Conservation (phyloP, 331 rosid genomes). For the Cydonia oblonga region DNA sequence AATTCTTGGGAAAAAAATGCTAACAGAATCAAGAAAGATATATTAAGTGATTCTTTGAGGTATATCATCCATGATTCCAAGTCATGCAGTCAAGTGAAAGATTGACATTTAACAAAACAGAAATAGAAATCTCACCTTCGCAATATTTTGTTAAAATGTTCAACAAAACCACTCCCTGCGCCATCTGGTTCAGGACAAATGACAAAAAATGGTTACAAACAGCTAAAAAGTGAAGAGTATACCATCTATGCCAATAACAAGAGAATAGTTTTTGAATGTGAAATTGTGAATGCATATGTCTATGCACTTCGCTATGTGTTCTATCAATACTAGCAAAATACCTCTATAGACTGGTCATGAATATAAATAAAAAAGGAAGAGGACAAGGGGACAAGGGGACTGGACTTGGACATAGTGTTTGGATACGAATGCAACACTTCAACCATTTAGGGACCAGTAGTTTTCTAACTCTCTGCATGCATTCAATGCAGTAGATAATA, state of each 20-base stretch:
- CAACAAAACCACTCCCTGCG: slow-evolving; percentile 24
- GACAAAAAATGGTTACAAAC: background rate
- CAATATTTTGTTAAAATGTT: slow-evolving; percentile 28
- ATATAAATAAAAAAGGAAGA: background rate
- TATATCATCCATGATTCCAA: background rate
- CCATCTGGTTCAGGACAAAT: slow-evolving; percentile 19
- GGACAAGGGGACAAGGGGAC: too few species aligned
- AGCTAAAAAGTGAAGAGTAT: background rate
- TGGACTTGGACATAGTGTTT: background rate
- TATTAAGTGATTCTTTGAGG: background rate
- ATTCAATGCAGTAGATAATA: background rate
- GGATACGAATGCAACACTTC: background rate
- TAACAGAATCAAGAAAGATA: background rate
- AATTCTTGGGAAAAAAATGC: background rate
- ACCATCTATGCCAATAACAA: background rate
- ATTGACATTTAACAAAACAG: background rate
- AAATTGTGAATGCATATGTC: background rate
- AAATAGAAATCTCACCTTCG: slow-evolving; percentile 21
- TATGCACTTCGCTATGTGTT: background rate
- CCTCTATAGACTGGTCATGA: background rate
- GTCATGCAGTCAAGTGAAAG: background rate
- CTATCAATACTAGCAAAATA: too few species aligned
- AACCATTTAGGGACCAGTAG: background rate
- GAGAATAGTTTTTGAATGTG: background rate
- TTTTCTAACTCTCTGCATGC: background rate